phyloP scores from a whole-genome alignment of 352 stramenopile species.

The Phytophthora colocasiae region DNA sequence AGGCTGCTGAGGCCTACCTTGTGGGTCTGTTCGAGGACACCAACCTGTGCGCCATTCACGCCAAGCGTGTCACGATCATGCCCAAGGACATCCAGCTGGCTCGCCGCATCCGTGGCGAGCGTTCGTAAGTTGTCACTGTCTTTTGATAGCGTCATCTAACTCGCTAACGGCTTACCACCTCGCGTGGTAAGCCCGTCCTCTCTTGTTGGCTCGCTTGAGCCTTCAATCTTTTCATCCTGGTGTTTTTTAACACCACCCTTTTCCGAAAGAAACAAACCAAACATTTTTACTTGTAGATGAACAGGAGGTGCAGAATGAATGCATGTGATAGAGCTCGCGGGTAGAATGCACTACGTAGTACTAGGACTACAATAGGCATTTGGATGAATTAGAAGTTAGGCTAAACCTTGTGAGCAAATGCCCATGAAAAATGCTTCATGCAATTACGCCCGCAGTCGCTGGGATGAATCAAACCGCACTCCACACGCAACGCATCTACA shows the following conservation, averaged over 20 bases:
- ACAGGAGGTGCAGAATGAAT: not conserved
- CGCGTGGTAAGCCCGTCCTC: not conserved
- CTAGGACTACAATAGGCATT: no score
- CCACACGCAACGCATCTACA: constrained; percentile 69
- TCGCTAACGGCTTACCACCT: constrained; percentile 8
- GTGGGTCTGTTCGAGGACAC: constrained; percentile 90
- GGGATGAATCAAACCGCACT: constrained; percentile 71
- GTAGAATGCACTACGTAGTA: no score
- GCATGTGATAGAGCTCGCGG: no score
- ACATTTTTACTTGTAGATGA: no score
- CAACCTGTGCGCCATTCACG: constrained; percentile 95
- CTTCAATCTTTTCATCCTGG: constrained; percentile 49
- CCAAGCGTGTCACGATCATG: constrained; percentile 95
- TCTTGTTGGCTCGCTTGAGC: constrained; percentile 18
- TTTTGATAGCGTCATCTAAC: constrained; percentile 21
- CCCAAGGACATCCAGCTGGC: constrained; percentile 96
- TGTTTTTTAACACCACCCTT: constrained; percentile 89
- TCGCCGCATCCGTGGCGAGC: constrained; percentile 91
- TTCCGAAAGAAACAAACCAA: constrained; percentile 47
- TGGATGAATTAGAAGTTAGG: no score
- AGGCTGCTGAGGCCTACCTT: constrained; percentile 89
- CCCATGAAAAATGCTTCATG: no score
- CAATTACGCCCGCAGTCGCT: constrained; percentile 51
- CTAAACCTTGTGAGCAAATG: no score
- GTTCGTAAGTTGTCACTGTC: constrained; percentile 61